phyloP scores from a whole-genome alignment of 176 grass and related monocot species.

The Aegilops tauschii region DNA sequence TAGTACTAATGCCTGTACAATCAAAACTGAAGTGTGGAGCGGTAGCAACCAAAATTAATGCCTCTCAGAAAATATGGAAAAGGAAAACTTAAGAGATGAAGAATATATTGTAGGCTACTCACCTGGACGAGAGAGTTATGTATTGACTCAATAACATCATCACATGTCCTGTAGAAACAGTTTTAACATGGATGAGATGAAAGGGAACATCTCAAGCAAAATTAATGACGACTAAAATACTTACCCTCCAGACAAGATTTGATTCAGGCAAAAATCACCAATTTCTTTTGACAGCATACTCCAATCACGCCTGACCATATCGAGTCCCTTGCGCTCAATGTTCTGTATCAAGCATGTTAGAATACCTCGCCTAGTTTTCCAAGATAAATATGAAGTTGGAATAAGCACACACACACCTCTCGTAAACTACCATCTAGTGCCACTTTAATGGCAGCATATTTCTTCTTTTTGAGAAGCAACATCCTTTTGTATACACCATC shows the following conservation, averaged over 20 bases:
- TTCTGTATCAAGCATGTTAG: conserved; percentile 56
- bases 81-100: conserved; percentile 6
- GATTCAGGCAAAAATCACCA: conserved; percentile 90
- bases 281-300: conserved; percentile 93
- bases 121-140: conserved; percentile 83
- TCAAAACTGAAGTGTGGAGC: not conserved
- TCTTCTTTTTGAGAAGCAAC: conserved; percentile 99
- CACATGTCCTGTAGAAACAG: conserved; percentile 59
- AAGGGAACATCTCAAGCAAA: not conserved
- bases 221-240: conserved; percentile 23
- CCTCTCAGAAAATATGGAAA: not conserved
- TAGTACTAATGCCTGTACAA: not conserved
- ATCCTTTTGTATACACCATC: conserved; percentile 99
- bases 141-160: conserved; percentile 75
- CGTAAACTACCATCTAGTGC: conserved; percentile 47
- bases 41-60: not conserved
- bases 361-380: conserved; percentile 18
- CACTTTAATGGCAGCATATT: conserved; percentile 96
- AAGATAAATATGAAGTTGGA: conserved; percentile 8
- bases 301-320: conserved; percentile 99
- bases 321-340: conserved; percentile 95
- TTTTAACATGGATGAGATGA: conserved; percentile 26
- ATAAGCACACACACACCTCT: conserved; percentile 45
- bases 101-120: not conserved
- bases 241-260: conserved; percentile 93